These are phyloP conservation scores for Drechslerella coelobrocha DNA, from an alignment of 2,329 filamentous ascomycete genomes.

Conservation along the genomic window DNA sequence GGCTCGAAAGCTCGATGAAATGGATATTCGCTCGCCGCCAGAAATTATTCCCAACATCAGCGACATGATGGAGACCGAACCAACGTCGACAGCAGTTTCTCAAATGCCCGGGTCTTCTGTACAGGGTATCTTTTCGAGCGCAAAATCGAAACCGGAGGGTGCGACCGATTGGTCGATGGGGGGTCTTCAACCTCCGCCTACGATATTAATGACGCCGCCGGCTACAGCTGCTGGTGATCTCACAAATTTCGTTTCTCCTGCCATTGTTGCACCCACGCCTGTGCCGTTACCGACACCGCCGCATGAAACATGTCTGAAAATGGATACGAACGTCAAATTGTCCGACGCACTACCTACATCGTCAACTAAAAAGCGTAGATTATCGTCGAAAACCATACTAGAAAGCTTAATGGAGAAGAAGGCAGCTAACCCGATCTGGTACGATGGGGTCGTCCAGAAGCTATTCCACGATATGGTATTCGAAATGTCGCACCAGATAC, in stretches of 20 bases:
- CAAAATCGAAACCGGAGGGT: conserved; percentile 5
- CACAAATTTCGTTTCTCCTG: neutral
- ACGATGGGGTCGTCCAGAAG: conserved; percentile 47
- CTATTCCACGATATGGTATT: conserved; percentile 49
- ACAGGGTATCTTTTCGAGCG: neutral
- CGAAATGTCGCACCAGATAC: conserved; percentile 50
- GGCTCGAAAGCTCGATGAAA: conserved; percentile 9
- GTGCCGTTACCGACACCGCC: conserved; percentile 10
- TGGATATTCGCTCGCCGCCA: conserved; percentile 7
- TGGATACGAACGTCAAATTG: conserved; percentile 37
- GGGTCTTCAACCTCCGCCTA: conserved; percentile 21
- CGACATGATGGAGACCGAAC: conserved; percentile 17
- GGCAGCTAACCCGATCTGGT: conserved; percentile 41
- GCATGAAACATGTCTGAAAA: conserved; percentile 15
- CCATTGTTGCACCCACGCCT: conserved; percentile 17
- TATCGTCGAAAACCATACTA: conserved; percentile 46
- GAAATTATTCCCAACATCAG: neutral
- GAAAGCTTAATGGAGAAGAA: conserved; percentile 50
- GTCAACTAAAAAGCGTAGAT: conserved; percentile 39
- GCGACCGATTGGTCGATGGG: conserved; percentile 14
- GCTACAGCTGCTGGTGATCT: conserved; percentile 14
- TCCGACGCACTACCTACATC: conserved; percentile 34
- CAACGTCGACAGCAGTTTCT: neutral
- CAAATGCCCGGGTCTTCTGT: neutral
- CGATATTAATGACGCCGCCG: conserved; percentile 26